These are phyloP conservation scores for Aspergillus sojae DNA, from an alignment of 2,329 filamentous ascomycete species.

Conservation along the genomic window DNA sequence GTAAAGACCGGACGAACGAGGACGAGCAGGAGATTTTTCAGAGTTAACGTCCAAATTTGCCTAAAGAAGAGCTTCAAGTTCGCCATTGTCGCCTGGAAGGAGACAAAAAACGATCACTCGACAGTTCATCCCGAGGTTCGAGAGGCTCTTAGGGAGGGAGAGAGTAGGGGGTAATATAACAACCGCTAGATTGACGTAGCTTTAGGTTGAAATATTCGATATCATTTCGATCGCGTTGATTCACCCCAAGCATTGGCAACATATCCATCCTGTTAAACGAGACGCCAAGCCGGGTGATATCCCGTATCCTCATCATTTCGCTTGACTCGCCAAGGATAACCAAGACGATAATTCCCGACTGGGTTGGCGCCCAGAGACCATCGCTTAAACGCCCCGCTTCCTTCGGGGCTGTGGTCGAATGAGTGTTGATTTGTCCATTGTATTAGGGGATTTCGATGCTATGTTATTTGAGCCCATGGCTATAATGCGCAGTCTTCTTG, in stretches of 20 bases:
- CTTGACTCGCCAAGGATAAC: background rate
- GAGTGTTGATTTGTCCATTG: background rate
- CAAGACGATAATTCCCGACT: background rate
- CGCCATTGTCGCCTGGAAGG: constrained; percentile 13
- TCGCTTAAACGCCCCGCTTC: constrained; percentile 10
- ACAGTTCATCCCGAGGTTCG: background rate
- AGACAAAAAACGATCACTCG: background rate
- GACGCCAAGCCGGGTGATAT: background rate
- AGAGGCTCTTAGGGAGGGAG: background rate
- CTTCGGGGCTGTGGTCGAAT: constrained; percentile 3
- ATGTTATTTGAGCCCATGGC: background rate
- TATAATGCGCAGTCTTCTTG: background rate
- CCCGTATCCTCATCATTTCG: background rate
- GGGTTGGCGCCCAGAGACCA: constrained; percentile 12
- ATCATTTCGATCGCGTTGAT: background rate
- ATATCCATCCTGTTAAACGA: background rate
- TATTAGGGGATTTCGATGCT: background rate
- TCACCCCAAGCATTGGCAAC: background rate
- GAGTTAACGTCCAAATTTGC: constrained; percentile 59
- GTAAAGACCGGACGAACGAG: constrained; percentile 57
- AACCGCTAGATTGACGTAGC: background rate
- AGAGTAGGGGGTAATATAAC: background rate
- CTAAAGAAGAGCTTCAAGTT: constrained; percentile 42
- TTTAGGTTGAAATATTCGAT: background rate
- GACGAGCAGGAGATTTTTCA: constrained; percentile 60